Conservation (phyloP, 1,284 basidiomycete genomes). For the Boletellus dicymbophilus region DNA sequence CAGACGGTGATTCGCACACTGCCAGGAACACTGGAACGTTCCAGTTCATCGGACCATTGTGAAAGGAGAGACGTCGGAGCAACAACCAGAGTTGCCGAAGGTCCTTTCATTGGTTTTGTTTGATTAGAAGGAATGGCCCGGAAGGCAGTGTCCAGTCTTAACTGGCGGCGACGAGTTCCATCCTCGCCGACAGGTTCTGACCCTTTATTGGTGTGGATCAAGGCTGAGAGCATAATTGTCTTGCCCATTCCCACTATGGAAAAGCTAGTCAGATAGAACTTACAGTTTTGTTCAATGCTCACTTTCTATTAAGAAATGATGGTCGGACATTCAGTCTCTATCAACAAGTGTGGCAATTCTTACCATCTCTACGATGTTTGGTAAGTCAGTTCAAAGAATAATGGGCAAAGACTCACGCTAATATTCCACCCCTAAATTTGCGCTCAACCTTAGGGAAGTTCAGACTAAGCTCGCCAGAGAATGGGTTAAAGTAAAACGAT, state of each 20-base stretch:
- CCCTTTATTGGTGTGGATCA: constrained; percentile 81
- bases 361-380: constrained; percentile 53
- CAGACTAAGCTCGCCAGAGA: constrained; percentile 93
- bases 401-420: constrained; percentile 64
- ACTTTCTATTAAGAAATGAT: constrained; percentile 43
- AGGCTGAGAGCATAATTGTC: constrained; percentile 93
- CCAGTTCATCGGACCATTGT: constrained; percentile 92
- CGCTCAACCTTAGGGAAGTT: constrained; percentile 84
- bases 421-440: constrained; percentile 82
- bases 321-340: constrained; percentile 6
- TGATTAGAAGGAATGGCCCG: constrained; percentile 37
- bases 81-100: constrained; percentile 84
- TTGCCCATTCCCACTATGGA: constrained; percentile 90
- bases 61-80: constrained; percentile 89
- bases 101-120: constrained; percentile 34
- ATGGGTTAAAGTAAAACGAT: constrained; percentile 87
- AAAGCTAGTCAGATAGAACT: constrained; percentile 9
- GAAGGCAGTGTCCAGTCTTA: constrained; percentile 65
- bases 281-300: constrained; percentile 17
- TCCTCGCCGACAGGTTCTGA: constrained; percentile 41
- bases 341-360: constrained; percentile 11
- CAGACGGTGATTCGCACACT: constrained; percentile 75
- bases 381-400: constrained; percentile 11
- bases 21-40: constrained; percentile 71
- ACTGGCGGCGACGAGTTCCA: constrained; percentile 50